Evolutionary conservation across 2,329 filamentous ascomycete species (phyloP), one percentile per base, ranked within the genome.

Genomic region (Aspergillus sp.): DNA sequence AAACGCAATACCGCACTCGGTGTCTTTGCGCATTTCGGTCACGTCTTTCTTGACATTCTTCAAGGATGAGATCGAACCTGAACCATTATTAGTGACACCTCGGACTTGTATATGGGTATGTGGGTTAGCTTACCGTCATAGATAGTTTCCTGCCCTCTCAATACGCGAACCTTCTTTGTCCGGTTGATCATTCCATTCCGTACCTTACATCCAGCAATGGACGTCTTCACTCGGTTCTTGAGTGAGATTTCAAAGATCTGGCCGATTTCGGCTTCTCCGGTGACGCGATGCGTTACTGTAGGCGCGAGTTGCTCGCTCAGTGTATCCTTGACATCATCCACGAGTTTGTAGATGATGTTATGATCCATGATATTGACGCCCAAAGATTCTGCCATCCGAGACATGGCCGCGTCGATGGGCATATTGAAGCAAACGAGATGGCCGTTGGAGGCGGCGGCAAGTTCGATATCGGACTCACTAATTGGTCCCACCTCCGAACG

Each of bases 31-130:
- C 86, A 96, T 95, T 70, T 96, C 91, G 46, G 81, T 80, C 31
- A 95, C 90, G 64, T 97, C 91, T 73, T 96, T 96, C 82, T 98
- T 97, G 73, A 90, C 86, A 68, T 96, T 90, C 78, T 95, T 97
- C 58, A 99, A 85, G 1, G 90, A 90, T 17, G 86, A 83, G 44
- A 98, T 84, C 52, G 82, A 83, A 64, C 93, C 93, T 96, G 56
- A 15, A 40, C 31, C 6, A 39, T 3, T 41, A 48, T 63, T 55
- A 49, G 53, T 12, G 23, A 17, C 33, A 15, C 19, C 19, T 27
- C 31, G 9, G 12, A n/a, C 12, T 31, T 6, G 9, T 1, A 37
- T 12, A 40, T 21, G 17, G 21, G 4, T 4, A 40, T n/a, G 24
- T n/a, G 21, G 23, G 17, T 19, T 21, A 11, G 51, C 89, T 78